phyloP scores from a whole-genome alignment of 495 filamentous ascomycete species.

The Schizothecium vesticola region DNA sequence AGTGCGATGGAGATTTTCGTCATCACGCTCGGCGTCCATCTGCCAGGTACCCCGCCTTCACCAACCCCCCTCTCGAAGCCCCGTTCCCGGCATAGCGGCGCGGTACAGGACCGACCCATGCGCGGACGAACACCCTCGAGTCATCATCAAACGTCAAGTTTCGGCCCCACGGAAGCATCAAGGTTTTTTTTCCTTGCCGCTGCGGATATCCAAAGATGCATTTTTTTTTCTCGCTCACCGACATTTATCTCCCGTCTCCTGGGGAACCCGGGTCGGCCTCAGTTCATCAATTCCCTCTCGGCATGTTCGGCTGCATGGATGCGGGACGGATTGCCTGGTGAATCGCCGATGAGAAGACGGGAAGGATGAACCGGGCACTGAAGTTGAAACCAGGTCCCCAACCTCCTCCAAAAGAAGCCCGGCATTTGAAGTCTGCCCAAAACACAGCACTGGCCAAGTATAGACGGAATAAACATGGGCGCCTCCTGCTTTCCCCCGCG shows the following conservation, averaged over 20 bases:
- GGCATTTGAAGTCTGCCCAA: not conserved
- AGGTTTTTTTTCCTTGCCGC: not conserved
- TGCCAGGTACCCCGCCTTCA: not conserved
- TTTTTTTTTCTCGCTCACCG: not conserved
- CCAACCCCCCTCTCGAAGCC: not conserved
- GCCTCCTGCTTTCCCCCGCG: not conserved
- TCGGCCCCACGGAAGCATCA: not conserved
- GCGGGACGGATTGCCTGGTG: not conserved
- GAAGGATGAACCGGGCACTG: not conserved
- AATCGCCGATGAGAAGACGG: not conserved
- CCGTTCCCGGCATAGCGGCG: not conserved
- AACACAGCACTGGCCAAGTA: not conserved
- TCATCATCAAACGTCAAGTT: not conserved
- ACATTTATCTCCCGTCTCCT: not conserved
- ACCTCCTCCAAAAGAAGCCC: conserved; percentile 6
- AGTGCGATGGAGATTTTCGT: not conserved
- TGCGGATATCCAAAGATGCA: not conserved
- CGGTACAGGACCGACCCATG: not conserved
- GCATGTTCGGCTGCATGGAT: not conserved
- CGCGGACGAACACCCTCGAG: not conserved
- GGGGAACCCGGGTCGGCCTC: not conserved
- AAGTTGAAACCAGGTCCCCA: conserved; percentile 12
- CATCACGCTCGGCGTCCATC: not conserved
- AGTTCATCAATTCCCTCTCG: not conserved
- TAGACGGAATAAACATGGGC: not conserved